Evolutionary conservation across 2,329 filamentous ascomycete species (phyloP).

Genomic region (Penicillium sclerotigenum): DNA sequence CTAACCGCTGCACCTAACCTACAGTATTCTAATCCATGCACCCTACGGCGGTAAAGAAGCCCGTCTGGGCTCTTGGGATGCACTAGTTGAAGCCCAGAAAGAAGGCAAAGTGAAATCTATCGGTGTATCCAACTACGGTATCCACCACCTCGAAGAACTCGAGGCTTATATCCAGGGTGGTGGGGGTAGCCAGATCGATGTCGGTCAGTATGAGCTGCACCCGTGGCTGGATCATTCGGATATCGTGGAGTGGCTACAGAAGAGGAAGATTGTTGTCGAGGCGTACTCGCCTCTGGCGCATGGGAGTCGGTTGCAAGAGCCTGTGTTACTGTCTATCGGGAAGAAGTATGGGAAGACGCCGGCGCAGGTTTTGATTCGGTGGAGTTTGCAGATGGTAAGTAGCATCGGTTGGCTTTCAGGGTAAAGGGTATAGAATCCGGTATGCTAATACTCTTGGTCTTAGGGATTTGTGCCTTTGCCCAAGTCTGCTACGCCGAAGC

Average conservation of each 20-base stretch:
- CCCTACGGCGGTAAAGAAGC: constrained; percentile 70
- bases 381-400: constrained; percentile 73
- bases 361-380: constrained; percentile 72
- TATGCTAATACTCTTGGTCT: neutral
- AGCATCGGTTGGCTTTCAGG: constrained; percentile 23
- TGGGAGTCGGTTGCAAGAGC: constrained; percentile 66
- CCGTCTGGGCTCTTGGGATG: constrained; percentile 70
- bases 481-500: constrained; percentile 57
- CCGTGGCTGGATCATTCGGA: constrained; percentile 72
- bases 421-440: neutral
- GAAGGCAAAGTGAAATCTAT: constrained; percentile 68
- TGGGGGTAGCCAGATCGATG: constrained; percentile 61
- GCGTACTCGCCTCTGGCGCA: constrained; percentile 77
- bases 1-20: neutral
- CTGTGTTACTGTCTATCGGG: constrained; percentile 59
- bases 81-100: constrained; percentile 70
- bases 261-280: constrained; percentile 67
- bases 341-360: constrained; percentile 67
- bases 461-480: constrained; percentile 62
- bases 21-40: constrained; percentile 65
- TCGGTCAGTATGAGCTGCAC: constrained; percentile 81
- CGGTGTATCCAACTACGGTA: constrained; percentile 76
- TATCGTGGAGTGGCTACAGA: constrained; percentile 64
- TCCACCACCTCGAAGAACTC: constrained; percentile 70
- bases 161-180: constrained; percentile 53